These are phyloP conservation scores for Staphylotrichum longicolle DNA, from an alignment of 495 filamentous ascomycete species.

Conservation along the genomic window DNA sequence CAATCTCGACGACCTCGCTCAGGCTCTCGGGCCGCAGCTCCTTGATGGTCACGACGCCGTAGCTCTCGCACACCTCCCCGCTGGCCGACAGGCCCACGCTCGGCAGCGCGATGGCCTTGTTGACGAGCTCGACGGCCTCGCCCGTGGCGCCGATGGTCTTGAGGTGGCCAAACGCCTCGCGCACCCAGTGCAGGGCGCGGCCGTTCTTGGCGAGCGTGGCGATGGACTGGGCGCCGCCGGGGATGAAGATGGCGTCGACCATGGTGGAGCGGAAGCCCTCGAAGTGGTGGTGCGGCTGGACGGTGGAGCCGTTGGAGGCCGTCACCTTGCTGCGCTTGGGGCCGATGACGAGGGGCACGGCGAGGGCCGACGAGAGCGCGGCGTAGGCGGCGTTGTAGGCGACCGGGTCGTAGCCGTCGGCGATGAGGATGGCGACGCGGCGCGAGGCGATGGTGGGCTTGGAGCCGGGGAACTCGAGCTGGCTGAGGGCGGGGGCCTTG, in stretches of 20 bases:
- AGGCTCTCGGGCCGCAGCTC: conserved; percentile 52
- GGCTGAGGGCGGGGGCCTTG: conserved; percentile 62
- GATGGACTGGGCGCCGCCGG: conserved; percentile 65
- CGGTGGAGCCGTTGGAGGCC: conserved; percentile 54
- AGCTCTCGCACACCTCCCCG: conserved; percentile 59
- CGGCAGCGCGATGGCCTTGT: conserved; percentile 55
- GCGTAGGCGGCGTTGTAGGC: conserved; percentile 63
- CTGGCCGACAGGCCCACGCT: conserved; percentile 49
- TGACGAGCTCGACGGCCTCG: conserved; percentile 65
- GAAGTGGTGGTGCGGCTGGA: conserved; percentile 75
- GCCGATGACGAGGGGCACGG: conserved; percentile 71
- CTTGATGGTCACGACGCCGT: conserved; percentile 66
- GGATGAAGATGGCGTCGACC: conserved; percentile 81
- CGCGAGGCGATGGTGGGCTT: conserved; percentile 68
- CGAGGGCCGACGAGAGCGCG: conserved; percentile 58
- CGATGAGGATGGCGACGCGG: conserved; percentile 73
- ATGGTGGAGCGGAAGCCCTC: conserved; percentile 80
- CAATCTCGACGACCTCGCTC: conserved; percentile 54
- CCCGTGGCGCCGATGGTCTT: conserved; percentile 75
- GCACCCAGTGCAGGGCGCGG: conserved; percentile 76
- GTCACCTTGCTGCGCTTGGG: conserved; percentile 59
- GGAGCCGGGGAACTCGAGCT: conserved; percentile 62
- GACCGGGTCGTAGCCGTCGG: conserved; percentile 72
- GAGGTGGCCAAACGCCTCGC: conserved; percentile 78
- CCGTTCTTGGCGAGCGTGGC: conserved; percentile 65